Base-by-base conservation (phyloP, 345 rosid species). In the Euphorbia lathyris region DNA sequence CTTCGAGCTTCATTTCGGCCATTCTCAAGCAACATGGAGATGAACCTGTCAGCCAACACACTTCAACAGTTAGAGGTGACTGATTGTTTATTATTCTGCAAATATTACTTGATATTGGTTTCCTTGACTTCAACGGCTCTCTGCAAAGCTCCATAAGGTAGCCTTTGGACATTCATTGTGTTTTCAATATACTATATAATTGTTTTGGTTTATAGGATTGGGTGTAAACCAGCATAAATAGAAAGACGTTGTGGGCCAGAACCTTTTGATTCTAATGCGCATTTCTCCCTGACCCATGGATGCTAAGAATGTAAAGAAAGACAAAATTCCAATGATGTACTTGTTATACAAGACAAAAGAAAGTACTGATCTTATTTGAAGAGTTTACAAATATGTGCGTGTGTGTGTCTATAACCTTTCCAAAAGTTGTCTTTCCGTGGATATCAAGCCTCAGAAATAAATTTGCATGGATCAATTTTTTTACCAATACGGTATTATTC, bases 51-150 rank as follows among this genome's bases (percentile, higher is more conserved):
- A 47, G 92, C 90, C 70, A 91, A 94, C 79, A 83, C 94, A 45
- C 81, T 94, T 78, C 95, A 94, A 76, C 98, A 94, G 63, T 80
- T 91, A 82, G 98, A 94, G 93, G 98, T 94, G 65, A 67, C 74
- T 60, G 45, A 63, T n/a, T 23, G 5, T 11, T 36, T 19, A 26
- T 26, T 42, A 22, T 43, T 26, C 50, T 40, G 45, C 50, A 20
- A 43, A 17, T n/a, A 19, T 72, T 20, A 9, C 30, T 9, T 43
- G 43, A n/a, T 69, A 20, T 45, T 34, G 11, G 17, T 57, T 74
- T 58, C 25, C 63, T 25, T 38, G 13, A 53, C 42, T 51, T 56
- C 19, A 47, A 17, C 65, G 23, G 32, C 61, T 66, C 52, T 62
- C 58, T 32, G 29, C 53, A 11, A 40, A 29, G n/a, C 36, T 65